Conservation (phyloP, 345 rosid genomes). For the Sisymbrium altissimum region DNA sequence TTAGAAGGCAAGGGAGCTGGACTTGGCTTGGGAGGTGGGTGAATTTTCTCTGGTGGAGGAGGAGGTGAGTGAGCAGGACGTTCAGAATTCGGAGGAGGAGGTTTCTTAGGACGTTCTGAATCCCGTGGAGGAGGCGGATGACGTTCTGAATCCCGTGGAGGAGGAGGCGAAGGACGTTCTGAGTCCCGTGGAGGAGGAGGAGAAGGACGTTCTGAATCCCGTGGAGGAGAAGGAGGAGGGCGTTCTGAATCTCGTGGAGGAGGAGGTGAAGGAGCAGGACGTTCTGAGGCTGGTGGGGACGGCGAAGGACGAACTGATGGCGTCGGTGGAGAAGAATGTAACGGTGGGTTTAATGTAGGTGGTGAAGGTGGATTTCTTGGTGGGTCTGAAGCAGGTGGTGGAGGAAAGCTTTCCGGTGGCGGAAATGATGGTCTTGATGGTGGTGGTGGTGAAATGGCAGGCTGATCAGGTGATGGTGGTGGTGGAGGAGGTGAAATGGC, state of each 20-base stretch:
- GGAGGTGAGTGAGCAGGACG: background rate
- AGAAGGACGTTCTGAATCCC: constrained; percentile 1
- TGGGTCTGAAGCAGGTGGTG: constrained; percentile 23
- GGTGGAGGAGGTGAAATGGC: background rate
- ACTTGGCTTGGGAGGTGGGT: constrained; percentile 35
- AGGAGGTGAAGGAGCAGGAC: constrained; percentile 16
- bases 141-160: background rate
- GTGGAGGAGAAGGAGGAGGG: constrained; percentile 34
- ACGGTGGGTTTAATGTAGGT: constrained; percentile 29
- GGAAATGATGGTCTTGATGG: background rate
- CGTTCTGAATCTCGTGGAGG: background rate
- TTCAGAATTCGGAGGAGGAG: background rate
- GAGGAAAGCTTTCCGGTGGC: constrained; percentile 22
- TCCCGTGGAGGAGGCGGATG: constrained; percentile 17
- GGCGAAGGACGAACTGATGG: constrained; percentile 25
- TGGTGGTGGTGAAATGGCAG: constrained; percentile 15
- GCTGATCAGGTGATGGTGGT: constrained; percentile 20
- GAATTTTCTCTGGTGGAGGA: background rate
- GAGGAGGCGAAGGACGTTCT: constrained; percentile 5
- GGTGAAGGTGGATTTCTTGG: background rate
- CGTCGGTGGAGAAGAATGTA: constrained; percentile 29
- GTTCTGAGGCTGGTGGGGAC: constrained; percentile 27
- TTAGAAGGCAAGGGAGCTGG: constrained; percentile 41
- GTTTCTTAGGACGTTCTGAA: constrained; percentile 22
- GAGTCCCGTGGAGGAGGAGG: constrained; percentile 36